A percentile compares a stretch with the other conserved stretches of the same genome.
phyloP scores from a whole-genome alignment of 73 alveolate species.

The Stentor coeruleus region DNA sequence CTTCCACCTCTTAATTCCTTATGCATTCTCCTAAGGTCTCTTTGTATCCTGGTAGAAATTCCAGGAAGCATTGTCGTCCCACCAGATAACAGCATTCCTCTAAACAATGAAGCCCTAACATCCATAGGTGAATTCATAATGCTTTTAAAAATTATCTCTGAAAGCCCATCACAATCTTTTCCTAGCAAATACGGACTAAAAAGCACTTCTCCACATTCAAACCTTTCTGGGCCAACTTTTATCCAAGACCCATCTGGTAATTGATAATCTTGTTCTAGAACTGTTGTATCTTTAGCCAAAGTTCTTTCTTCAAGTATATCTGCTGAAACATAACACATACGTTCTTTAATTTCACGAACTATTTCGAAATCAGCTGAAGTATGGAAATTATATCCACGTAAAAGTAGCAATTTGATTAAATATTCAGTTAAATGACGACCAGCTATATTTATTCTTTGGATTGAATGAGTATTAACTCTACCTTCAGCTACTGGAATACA shows the following conservation, averaged over 20 bases:
- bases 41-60: constrained; percentile 79
- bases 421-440: constrained; percentile 96
- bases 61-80: constrained; percentile 99
- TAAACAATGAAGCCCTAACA: constrained; percentile 50
- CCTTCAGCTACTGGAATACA: constrained; percentile 90
- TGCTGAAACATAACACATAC: constrained; percentile 82
- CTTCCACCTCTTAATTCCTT: neutral
- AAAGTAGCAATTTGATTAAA: constrained; percentile 77
- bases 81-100: constrained; percentile 71
- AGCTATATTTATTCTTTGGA: constrained; percentile 89
- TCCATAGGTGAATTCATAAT: constrained; percentile 80
- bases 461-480: constrained; percentile 46
- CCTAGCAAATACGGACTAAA: constrained; percentile 84
- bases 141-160: constrained; percentile 76
- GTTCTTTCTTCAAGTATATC: constrained; percentile 83
- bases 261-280: constrained; percentile 73
- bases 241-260: constrained; percentile 90
- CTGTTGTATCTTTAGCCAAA: constrained; percentile 87
- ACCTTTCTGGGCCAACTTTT: constrained; percentile 84
- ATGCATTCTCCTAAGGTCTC: constrained; percentile 53
- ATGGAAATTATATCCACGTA: constrained; percentile 94
- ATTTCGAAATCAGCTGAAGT: constrained; percentile 93
- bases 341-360: constrained; percentile 94
- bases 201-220: constrained; percentile 92
- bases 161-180: constrained; percentile 76